Evolutionary conservation across 2,329 filamentous ascomycete species (phyloP).

Genomic region (Gnomoniopsis smithogilvyi): DNA sequence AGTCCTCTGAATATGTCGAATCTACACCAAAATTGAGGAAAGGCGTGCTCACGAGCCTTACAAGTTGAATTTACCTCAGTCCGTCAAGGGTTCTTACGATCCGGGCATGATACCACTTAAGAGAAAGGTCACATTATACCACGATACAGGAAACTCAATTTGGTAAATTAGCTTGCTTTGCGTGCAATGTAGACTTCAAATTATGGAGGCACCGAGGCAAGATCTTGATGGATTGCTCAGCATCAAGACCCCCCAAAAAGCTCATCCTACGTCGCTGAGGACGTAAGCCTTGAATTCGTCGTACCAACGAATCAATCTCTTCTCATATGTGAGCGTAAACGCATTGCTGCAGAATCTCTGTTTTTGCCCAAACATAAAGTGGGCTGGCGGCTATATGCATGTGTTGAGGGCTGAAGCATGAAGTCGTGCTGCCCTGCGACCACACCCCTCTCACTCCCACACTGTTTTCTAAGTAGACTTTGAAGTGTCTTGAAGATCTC

Average conservation of each 20-base stretch:
- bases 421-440: conserved; percentile 14
- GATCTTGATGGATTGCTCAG: background rate
- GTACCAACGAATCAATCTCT: background rate
- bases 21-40: too few species aligned
- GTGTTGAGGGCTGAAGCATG: background rate
- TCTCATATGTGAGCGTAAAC: conserved; percentile 6
- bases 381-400: conserved; percentile 14
- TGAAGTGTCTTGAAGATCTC: too few species aligned
- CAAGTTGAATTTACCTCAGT: too few species aligned
- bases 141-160: background rate
- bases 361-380: conserved; percentile 16
- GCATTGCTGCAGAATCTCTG: conserved; percentile 20
- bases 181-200: background rate
- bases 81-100: too few species aligned
- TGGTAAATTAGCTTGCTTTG: too few species aligned
- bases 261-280: conserved; percentile 1
- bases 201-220: background rate
- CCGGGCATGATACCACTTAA: too few species aligned
- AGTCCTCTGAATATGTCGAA: too few species aligned
- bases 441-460: background rate
- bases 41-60: too few species aligned
- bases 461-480: background rate
- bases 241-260: background rate
- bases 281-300: conserved; percentile 1
- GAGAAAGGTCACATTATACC: too few species aligned